Evolutionary conservation across 768 basidiomycete species (phyloP).

Genomic region (Megacollybia marginata): DNA sequence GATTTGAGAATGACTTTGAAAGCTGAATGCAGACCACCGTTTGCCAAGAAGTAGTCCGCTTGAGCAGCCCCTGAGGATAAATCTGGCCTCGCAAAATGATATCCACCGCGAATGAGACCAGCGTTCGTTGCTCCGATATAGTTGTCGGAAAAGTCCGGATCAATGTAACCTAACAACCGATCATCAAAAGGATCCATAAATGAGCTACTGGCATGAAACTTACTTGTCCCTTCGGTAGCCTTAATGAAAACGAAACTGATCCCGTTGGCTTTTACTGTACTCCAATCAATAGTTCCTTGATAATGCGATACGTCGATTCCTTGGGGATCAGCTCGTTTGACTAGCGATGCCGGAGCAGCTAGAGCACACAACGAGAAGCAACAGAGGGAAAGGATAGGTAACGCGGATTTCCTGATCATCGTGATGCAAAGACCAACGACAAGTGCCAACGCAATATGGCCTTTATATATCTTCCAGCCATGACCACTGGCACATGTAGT

Average conservation of each 20-base stretch:
- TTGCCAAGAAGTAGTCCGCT: conserved; percentile 48
- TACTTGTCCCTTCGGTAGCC: conserved; percentile 58
- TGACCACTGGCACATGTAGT: too few species aligned
- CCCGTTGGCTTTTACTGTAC: conserved; percentile 40
- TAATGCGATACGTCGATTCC: conserved; percentile 52
- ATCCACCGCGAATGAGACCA: conserved; percentile 50
- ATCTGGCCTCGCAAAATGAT: conserved; percentile 56
- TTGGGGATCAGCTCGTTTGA: conserved; percentile 30
- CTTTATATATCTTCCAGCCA: too few species aligned
- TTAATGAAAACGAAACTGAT: conserved; percentile 57
- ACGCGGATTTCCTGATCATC: too few species aligned
- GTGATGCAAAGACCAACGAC: too few species aligned
- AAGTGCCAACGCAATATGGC: too few species aligned
- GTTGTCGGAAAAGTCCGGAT: conserved; percentile 38
- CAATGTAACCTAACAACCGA: conserved; percentile 24
- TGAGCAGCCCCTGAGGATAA: conserved; percentile 47
- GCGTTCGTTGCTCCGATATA: conserved; percentile 50
- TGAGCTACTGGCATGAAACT: conserved; percentile 8
- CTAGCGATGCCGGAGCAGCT: conserved; percentile 10
- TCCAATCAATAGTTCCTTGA: conserved; percentile 46
- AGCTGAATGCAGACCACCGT: conserved; percentile 34
- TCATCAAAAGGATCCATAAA: background rate
- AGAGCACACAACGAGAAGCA: background rate
- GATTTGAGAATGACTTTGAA: background rate
- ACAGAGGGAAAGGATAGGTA: conserved; percentile 1